These are phyloP conservation scores for Cucumis hystrix DNA, from an alignment of 306 rosid genomes.

Conservation along the genomic window DNA sequence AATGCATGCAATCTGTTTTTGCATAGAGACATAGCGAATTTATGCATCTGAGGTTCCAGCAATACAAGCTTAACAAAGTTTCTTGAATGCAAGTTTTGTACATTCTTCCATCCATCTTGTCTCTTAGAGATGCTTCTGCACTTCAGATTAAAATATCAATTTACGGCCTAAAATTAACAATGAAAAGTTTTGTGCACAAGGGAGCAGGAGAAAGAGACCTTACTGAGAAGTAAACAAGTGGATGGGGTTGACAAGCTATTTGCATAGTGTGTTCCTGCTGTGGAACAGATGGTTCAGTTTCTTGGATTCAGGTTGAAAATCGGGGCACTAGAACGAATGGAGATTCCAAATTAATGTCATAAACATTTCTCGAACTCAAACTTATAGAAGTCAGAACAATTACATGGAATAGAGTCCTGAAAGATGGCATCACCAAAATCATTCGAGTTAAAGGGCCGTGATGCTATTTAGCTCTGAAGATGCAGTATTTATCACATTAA, in stretches of 20 bases:
- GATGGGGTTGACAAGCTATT: constrained; percentile 20
- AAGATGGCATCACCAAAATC: neutral
- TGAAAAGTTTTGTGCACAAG: neutral
- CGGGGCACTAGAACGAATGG: neutral
- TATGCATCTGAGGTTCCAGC: constrained; percentile 19
- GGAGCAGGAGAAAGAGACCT: constrained; percentile 13
- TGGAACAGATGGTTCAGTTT: neutral
- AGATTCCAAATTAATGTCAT: neutral
- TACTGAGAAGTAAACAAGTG: constrained; percentile 14
- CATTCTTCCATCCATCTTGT: constrained; percentile 18
- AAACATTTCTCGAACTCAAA: constrained; percentile 3
- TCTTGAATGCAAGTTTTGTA: constrained; percentile 17
- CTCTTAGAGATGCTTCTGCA: constrained; percentile 34
- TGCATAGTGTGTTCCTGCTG: constrained; percentile 24
- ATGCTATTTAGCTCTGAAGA: neutral
- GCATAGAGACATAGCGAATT: constrained; percentile 4
- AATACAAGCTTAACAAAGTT: constrained; percentile 18
- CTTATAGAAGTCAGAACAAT: neutral
- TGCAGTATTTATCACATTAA: neutral
- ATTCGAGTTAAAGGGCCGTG: neutral
- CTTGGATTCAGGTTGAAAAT: neutral
- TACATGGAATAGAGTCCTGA: neutral
- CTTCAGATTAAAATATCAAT: constrained; percentile 6
- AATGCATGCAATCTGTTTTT: constrained; percentile 32
- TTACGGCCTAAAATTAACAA: neutral